A percentile compares a stretch with the other conserved stretches of the same genome.
Evolutionary conservation across 2,329 filamentous ascomycete species (phyloP).

Genomic region (Talaromyces sp.): DNA sequence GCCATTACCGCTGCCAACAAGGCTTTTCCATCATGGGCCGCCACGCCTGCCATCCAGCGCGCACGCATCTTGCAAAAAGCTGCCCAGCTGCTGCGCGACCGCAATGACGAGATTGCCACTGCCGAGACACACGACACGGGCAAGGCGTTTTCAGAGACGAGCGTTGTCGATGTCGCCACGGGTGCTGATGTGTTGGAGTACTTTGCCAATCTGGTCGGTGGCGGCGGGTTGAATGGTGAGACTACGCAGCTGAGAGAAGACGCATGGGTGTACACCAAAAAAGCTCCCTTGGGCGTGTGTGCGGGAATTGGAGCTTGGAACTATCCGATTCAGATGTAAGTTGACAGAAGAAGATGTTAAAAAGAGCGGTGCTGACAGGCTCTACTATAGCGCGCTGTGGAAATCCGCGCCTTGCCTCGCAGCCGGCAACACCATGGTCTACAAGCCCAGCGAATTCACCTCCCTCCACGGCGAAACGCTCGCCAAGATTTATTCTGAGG

Average conservation of each 20-base stretch:
- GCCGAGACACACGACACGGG: constrained; percentile 82
- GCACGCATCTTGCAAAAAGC: constrained; percentile 74
- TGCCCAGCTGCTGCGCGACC: constrained; percentile 64
- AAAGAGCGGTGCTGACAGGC: constrained; percentile 3
- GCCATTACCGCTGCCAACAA: constrained; percentile 65
- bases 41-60: constrained; percentile 67
- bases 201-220: constrained; percentile 73
- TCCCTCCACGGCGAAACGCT: constrained; percentile 74
- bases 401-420: constrained; percentile 82
- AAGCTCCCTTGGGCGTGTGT: constrained; percentile 77
- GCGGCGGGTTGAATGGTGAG: constrained; percentile 75
- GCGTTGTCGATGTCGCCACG: constrained; percentile 74
- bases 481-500: constrained; percentile 71
- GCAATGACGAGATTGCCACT: constrained; percentile 73
- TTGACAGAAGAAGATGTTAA: not conserved
- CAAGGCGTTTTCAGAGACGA: constrained; percentile 80
- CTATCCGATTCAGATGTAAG: constrained; percentile 77
- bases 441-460: constrained; percentile 85
- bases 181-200: constrained; percentile 83
- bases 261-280: constrained; percentile 77
- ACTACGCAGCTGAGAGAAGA: constrained; percentile 67
- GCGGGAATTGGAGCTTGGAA: constrained; percentile 89
- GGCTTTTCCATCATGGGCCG: constrained; percentile 73
- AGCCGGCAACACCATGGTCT: constrained; percentile 84
- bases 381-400: constrained; percentile 60